Base-by-base conservation (phyloP, 495 filamentous ascomycete species). In the Trypethelium eluteriae region DNA sequence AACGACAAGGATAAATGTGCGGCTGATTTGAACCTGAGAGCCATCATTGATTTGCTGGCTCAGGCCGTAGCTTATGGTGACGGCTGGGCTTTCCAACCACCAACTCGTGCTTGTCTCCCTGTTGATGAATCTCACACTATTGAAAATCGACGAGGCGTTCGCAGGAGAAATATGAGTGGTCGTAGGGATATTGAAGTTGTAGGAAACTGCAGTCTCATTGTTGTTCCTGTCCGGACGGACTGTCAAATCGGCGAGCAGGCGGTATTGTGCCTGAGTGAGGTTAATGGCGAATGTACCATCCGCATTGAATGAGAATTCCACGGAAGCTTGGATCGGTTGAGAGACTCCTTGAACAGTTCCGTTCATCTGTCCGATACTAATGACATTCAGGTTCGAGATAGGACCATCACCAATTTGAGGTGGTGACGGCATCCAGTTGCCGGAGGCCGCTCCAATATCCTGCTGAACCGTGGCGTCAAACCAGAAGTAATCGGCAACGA, bases 11-110 rank as follows among this genome's bases (percentile, higher is more conserved):
- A 79, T 72, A 16, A 84, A 75, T 0, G 69, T 64, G 6, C 75
- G 39, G 57, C 72, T 79, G 65, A 80, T 83, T 41, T 79, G 73
- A 38, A 85, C 64, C 65, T 75, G 71, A 69, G 81, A 84, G 64
- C 80, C 77, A 0, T 75, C 66, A 11, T 77, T 71, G 7, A 62
- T 68, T 39, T 70, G 46, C 12, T 57, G 63, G 41, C 47, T 38
- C 16, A 70, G 66, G 4, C 44, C 62, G 69, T 70, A 73, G 12
- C 69, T 66, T 7, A 11, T 46, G 41, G 41, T 46, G 16, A 46
- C 41, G 16, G 41, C 7, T 9, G 41, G 41, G 41, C 41, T 46
- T 16, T 46, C 41, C 41, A 46, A 46, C 9, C 16, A 46, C 41
- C 41, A 46, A 16, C 41, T 46, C 16, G 9, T 16, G 41, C 41